Evolutionary conservation across 345 rosid species (phyloP).

Genomic region (Populus ilicifolia): DNA sequence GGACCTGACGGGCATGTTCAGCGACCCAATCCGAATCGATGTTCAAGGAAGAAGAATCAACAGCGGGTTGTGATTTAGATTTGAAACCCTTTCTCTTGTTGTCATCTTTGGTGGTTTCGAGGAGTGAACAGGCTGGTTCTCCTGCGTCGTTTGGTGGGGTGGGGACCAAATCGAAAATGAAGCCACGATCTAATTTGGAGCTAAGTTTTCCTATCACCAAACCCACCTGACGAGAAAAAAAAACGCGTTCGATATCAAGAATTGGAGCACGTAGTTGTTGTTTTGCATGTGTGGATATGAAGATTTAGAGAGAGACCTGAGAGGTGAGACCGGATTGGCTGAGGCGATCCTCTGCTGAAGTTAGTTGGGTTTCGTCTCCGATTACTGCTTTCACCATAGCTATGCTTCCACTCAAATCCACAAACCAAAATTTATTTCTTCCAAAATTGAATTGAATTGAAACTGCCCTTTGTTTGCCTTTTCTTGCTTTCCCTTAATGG

Average conservation of each 20-base stretch:
- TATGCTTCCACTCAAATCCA: too few species aligned
- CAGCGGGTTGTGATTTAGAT: slow-evolving; percentile 53
- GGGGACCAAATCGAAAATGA: slow-evolving; percentile 72
- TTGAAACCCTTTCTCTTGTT: slow-evolving; percentile 53
- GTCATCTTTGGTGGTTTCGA: slow-evolving; percentile 49
- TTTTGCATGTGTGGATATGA: neutral
- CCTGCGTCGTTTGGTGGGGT: slow-evolving; percentile 79
- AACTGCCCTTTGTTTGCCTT: too few species aligned
- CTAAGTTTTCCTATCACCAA: slow-evolving; percentile 85
- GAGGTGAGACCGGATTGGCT: slow-evolving; percentile 58
- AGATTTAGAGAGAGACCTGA: slow-evolving; percentile 38
- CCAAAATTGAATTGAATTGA: too few species aligned
- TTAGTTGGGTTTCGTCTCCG: slow-evolving; percentile 78
- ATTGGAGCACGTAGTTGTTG: neutral
- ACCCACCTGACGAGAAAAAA: slow-evolving; percentile 53
- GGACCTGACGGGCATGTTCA: slow-evolving; percentile 89
- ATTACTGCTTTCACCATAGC: slow-evolving; percentile 79
- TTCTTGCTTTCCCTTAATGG: too few species aligned
- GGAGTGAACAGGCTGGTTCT: slow-evolving; percentile 61
- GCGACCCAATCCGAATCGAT: slow-evolving; percentile 86
- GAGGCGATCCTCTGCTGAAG: slow-evolving; percentile 67
- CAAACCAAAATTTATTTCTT: too few species aligned
- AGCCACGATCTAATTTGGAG: slow-evolving; percentile 70
- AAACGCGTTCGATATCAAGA: neutral
- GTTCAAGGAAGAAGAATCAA: slow-evolving; percentile 51